Base-by-base conservation (phyloP, 2,329 filamentous ascomycete species). In the Aotearoamyces nothofagi region DNA sequence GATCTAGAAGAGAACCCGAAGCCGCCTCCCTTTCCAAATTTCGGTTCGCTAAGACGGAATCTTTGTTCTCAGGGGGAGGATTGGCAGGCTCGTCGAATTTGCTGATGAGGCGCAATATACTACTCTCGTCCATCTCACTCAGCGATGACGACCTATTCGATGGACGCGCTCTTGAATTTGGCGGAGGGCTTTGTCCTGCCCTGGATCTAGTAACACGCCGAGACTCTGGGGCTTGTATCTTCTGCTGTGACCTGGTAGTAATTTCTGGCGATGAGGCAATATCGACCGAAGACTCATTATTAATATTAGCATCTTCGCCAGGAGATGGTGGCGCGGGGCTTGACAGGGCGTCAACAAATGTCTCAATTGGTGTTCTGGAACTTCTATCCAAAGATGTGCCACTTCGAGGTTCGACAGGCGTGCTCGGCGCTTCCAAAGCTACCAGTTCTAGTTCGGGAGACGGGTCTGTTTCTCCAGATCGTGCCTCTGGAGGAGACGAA, bases 261-360 rank as follows among this genome's bases (percentile, higher is more conserved):
- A 26, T 17, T 16, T 24, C 29, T 2, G 40, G 45, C 3, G 43
- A 46, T 9, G 42, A 41, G 9, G 42, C 22, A 12, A 38, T 39
- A 27, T 47, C 46, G 22, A 46, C 35, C 22, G 46, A 49, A 5
- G 37, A 17, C 3, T 44, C 40, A 9, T 37, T 38, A 17, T 35
- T 33, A 4, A 10, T 27, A 9, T 23, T 28, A n/a, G 31, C 6
- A 32, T 37, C 36, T 31, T 52, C 27, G 34, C 43, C 39, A 34
- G 40, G 51, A 9, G 40, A 43, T 13, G 45, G 40, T 4, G 39
- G 43, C 16, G 47, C 34, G 5, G 59, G 61, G 31, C 58, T 66
- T 17, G 52, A 58, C 24, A 50, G 52, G 9, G 61, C 62, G 42
- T 69, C 63, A 22, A 64, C 54, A 39, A 60, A 66, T 12, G 56